phyloP scores from a whole-genome alignment of 2,329 filamentous ascomycete species.

The Trichoderma sp. region DNA sequence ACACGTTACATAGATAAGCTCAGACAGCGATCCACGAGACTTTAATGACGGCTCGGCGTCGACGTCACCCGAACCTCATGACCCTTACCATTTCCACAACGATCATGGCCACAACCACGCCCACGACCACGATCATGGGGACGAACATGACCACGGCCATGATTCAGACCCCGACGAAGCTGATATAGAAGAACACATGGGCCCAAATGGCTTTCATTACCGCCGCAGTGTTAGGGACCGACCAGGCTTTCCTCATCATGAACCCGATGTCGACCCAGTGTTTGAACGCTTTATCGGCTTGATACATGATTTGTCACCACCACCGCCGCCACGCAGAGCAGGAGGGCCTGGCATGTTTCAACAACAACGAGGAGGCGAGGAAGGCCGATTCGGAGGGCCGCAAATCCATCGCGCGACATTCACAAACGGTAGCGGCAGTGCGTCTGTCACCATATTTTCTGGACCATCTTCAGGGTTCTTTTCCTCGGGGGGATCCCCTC shows the following conservation, averaged over 20 bases:
- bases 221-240: conserved; percentile 43
- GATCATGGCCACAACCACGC: conserved; percentile 58
- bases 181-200: conserved; percentile 60
- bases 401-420: conserved; percentile 44
- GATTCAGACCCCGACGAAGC: conserved; percentile 63
- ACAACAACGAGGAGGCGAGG: conserved; percentile 30
- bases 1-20: conserved; percentile 49
- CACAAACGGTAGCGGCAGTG: conserved; percentile 48
- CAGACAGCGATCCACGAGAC: conserved; percentile 65
- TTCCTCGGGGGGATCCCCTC: conserved; percentile 11
- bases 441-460: conserved; percentile 55
- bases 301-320: conserved; percentile 44
- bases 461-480: conserved; percentile 38
- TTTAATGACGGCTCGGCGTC: conserved; percentile 37
- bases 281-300: conserved; percentile 51
- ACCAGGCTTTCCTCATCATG: conserved; percentile 36
- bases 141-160: conserved; percentile 35
- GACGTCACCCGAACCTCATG: conserved; percentile 38
- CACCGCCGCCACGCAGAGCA: conserved; percentile 26
- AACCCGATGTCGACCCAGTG: conserved; percentile 44
- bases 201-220: conserved; percentile 48
- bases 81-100: conserved; percentile 38
- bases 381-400: conserved; percentile 34
- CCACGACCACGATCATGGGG: conserved; percentile 42
- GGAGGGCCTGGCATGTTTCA: conserved; percentile 30